Evolutionary conservation across 2,329 filamentous ascomycete genomes (phyloP).

Genomic region (Hymenoscyphus repandus): DNA sequence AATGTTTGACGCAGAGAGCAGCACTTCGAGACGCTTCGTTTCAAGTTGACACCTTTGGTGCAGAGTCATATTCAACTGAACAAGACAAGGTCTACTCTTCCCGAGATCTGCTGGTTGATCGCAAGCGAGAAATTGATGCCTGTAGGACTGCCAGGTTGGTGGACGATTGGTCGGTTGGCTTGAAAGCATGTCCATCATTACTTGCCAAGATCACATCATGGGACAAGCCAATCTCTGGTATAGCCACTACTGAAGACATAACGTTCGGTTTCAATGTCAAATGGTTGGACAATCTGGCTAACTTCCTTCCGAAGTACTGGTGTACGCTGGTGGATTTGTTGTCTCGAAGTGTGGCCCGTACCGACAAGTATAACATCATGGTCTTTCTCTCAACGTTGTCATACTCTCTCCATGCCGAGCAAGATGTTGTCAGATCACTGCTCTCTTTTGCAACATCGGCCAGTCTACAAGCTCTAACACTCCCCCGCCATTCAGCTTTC

Average conservation of each 20-base stretch:
- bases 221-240: slow-evolving; percentile 7
- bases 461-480: slow-evolving; percentile 8
- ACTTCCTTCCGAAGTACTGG: slow-evolving; percentile 21
- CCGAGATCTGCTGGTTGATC: slow-evolving; percentile 25
- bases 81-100: slow-evolving; percentile 32
- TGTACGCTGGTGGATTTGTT: slow-evolving; percentile 21
- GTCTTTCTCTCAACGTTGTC: slow-evolving; percentile 27
- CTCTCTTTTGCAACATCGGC: slow-evolving; percentile 28
- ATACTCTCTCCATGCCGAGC: slow-evolving; percentile 21
- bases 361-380: slow-evolving; percentile 29
- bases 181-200: slow-evolving; percentile 12
- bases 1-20: slow-evolving; percentile 24
- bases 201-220: slow-evolving; percentile 21
- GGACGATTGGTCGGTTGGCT: slow-evolving; percentile 14
- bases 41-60: slow-evolving; percentile 33
- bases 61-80: slow-evolving; percentile 30
- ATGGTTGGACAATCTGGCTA: slow-evolving; percentile 13
- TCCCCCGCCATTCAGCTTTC: not conserved
- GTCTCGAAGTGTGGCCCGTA: not conserved
- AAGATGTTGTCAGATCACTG: slow-evolving; percentile 27
- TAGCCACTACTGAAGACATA: not conserved
- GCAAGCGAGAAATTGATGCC: slow-evolving; percentile 6
- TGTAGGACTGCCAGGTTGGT: slow-evolving; percentile 18
- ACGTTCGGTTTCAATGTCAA: slow-evolving; percentile 15
- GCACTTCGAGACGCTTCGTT: slow-evolving; percentile 32